Percentiles rank a stretch among this genome's conserved stretches.
Conservation (phyloP, 768 basidiomycete species). For the Lentinula lateritia region DNA sequence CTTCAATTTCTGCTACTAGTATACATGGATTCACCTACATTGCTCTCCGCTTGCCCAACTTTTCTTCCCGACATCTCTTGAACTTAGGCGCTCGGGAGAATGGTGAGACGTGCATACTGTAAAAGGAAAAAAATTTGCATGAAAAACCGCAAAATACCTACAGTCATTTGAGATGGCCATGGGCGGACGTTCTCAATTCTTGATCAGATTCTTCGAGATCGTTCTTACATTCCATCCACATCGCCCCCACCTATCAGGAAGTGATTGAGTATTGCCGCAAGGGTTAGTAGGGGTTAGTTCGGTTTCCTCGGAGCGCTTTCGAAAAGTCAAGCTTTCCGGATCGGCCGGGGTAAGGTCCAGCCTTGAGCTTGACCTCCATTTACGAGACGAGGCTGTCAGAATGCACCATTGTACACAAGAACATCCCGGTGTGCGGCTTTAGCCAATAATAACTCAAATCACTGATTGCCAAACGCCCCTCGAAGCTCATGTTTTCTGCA, state of each 20-base stretch:
- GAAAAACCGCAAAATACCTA: too few species aligned
- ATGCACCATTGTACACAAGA: background rate
- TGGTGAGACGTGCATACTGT: too few species aligned
- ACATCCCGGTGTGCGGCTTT: background rate
- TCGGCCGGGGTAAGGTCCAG: background rate
- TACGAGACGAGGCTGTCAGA: background rate
- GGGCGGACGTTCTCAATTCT: too few species aligned
- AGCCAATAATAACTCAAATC: background rate
- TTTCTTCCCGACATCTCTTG: too few species aligned
- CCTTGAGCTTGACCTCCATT: background rate
- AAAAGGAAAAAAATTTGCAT: too few species aligned
- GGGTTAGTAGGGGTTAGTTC: background rate
- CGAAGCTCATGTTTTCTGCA: background rate
- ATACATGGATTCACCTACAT: too few species aligned
- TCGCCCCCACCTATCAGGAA: background rate
- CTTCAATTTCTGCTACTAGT: too few species aligned
- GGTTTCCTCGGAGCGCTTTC: background rate
- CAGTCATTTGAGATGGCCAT: too few species aligned
- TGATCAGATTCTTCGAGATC: too few species aligned
- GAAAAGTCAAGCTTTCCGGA: background rate
- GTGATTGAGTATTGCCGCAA: background rate
- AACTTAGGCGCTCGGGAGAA: too few species aligned
- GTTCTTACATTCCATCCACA: background rate
- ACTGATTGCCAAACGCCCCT: slow-evolving; percentile 1
- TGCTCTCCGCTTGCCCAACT: too few species aligned